Base-by-base conservation (phyloP, 768 basidiomycete species). In the Plicaturopsis crispa region DNA sequence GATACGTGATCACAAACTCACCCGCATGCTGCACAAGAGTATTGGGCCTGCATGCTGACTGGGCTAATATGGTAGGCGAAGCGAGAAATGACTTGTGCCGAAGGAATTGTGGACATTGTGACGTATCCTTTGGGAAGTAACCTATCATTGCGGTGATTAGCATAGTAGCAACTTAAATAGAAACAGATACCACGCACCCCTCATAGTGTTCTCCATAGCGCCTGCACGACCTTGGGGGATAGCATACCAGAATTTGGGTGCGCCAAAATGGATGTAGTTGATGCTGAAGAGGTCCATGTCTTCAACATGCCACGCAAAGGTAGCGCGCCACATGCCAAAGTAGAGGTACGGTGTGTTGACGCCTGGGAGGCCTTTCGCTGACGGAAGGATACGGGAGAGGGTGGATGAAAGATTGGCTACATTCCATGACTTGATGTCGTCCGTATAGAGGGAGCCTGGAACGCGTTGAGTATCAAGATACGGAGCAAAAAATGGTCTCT, bases 231-330 rank as follows among this genome's bases (percentile, higher is more conserved):
- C 83, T 58, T 96, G 93, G 3, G 96, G 96, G 13, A 98, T 71
- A 2, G 92, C 84, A 58, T 98, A 98, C 96, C 96, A 99, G 52
- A 86, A 84, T 49, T 89, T 98, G 2, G 93, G 92, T 0, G 93
- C 92, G 0, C 96, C 96, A 49, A 97, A 98, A 59, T 99, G 96
- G 39, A 99, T 89, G 56, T 92, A 98, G 55, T 99, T 99, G 65
- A 99, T 98, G 40, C 90, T 93, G 62, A 94, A 97, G 1, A 99
- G 71, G 54, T 99, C 96, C 88, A 97, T 96, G 59, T 99, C 96
- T 60, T 99, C 96, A 34, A 99, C 96, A 51, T 99, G 96, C 94
- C 96, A 99, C 0, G 92, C 89, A 60, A 98, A 98, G 0, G 91
- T 91, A 17, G 94, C 94, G 36, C 92, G 72, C 96, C 96, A 99